A percentile compares a stretch with the other conserved stretches of the same genome.
phyloP scores from a whole-genome alignment of 495 filamentous ascomycete species.

The Penicillium bovifimosum region DNA sequence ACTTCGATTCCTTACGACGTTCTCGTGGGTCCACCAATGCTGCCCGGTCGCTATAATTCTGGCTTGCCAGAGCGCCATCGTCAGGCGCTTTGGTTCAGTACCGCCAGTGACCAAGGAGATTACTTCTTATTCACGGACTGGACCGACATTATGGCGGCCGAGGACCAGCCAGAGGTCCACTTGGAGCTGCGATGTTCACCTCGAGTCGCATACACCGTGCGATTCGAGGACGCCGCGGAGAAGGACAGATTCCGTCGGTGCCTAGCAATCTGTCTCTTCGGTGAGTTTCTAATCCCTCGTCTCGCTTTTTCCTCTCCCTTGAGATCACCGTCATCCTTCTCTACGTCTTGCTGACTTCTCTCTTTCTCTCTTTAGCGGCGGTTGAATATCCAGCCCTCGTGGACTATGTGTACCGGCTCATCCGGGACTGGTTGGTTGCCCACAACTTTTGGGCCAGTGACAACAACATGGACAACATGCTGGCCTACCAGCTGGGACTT shows the following conservation, averaged over 20 bases:
- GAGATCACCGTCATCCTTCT: not conserved
- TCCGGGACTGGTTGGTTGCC: conserved; percentile 32
- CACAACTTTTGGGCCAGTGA: conserved; percentile 8
- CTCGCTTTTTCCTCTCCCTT: not conserved
- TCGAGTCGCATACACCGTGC: conserved; percentile 11
- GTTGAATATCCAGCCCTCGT: conserved; percentile 16
- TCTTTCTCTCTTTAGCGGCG: conserved; percentile 4
- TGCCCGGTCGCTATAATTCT: conserved; percentile 26
- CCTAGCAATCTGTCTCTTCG: conserved; percentile 32
- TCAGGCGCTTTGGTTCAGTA: conserved; percentile 32
- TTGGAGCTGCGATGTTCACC: conserved; percentile 19
- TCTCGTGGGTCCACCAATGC: conserved; percentile 18
- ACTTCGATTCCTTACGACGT: conserved; percentile 17
- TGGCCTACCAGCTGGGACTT: conserved; percentile 22
- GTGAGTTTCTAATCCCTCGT: conserved; percentile 12
- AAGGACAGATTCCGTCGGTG: conserved; percentile 37
- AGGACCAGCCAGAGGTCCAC: conserved; percentile 6
- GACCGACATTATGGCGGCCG: conserved; percentile 7
- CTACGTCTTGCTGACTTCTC: not conserved
- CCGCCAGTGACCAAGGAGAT: conserved; percentile 21
- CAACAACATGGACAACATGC: conserved; percentile 9
- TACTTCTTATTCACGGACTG: conserved; percentile 39
- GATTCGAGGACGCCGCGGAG: conserved; percentile 19
- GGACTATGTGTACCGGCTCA: conserved; percentile 31
- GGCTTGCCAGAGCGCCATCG: conserved; percentile 33